phyloP scores from a whole-genome alignment of 345 rosid genomes.

The Mallotus nudiflorus region DNA sequence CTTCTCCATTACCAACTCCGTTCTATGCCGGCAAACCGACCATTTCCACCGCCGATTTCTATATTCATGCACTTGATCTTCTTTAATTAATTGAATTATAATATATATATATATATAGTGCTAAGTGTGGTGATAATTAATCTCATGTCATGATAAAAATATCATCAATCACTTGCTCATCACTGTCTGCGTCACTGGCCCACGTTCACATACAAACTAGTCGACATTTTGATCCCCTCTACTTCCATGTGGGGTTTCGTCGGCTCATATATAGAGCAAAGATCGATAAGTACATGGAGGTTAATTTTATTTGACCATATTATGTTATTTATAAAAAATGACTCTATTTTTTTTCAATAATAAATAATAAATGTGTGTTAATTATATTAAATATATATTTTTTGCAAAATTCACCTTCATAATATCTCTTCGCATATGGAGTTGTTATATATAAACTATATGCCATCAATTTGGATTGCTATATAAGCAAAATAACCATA shows the following conservation, averaged over 20 bases:
- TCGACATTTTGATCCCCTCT: background rate
- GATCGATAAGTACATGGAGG: too few species aligned
- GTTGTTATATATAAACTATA: too few species aligned
- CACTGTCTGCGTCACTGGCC: background rate
- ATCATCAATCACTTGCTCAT: background rate
- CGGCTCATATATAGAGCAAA: background rate
- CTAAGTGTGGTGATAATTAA: background rate
- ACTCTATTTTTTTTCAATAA: too few species aligned
- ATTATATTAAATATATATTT: too few species aligned
- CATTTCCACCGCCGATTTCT: slow-evolving; percentile 15
- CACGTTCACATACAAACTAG: background rate
- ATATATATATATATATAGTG: background rate
- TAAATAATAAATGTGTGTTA: too few species aligned
- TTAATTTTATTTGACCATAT: too few species aligned
- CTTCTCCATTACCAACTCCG: background rate
- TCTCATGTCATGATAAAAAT: background rate
- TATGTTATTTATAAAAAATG: too few species aligned
- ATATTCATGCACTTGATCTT: background rate
- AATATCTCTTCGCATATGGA: too few species aligned
- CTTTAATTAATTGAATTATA: background rate
- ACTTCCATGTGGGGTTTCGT: background rate
- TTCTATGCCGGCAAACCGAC: slow-evolving; percentile 21
- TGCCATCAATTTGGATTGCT: too few species aligned
- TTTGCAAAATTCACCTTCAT: too few species aligned
- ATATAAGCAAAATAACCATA: too few species aligned